Evolutionary conservation across 176 grass and related monocot species (phyloP).

Genomic region (Musa itinerans): DNA sequence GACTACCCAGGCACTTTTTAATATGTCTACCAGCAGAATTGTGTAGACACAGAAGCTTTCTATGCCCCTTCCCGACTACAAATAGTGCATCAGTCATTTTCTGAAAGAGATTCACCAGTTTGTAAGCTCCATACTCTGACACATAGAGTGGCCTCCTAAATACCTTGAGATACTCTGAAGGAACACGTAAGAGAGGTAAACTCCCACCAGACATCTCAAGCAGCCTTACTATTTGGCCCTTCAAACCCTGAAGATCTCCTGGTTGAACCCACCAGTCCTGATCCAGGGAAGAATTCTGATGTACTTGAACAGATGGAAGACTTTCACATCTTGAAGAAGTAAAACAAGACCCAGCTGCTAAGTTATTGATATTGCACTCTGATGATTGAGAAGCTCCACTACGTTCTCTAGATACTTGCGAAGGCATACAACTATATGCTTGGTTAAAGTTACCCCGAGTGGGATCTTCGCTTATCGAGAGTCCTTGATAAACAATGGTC

Average conservation of each 20-base stretch:
- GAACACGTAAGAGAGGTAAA: slow-evolving; percentile 57
- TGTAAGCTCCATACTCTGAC: slow-evolving; percentile 55
- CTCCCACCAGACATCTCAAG: slow-evolving; percentile 66
- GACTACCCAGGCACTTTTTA: slow-evolving; percentile 48
- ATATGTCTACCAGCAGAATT: slow-evolving; percentile 42
- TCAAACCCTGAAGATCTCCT: slow-evolving; percentile 67
- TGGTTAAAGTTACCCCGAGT: slow-evolving; percentile 28
- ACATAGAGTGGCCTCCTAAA: slow-evolving; percentile 65
- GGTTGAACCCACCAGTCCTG: slow-evolving; percentile 64
- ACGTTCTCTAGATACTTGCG: slow-evolving; percentile 28
- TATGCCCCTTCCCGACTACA: slow-evolving; percentile 70
- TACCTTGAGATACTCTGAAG: slow-evolving; percentile 61
- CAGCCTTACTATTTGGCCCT: slow-evolving; percentile 50
- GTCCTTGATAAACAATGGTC: slow-evolving; percentile 56
- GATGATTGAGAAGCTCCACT: slow-evolving; percentile 34
- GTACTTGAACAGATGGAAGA: slow-evolving; percentile 31
- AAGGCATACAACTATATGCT: slow-evolving; percentile 32
- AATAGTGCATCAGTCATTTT: slow-evolving; percentile 69
- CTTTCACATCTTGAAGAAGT: slow-evolving; percentile 37
- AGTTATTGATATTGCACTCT: slow-evolving; percentile 24
- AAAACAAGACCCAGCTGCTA: slow-evolving; percentile 5
- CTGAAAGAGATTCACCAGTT: slow-evolving; percentile 46
- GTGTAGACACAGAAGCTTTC: slow-evolving; percentile 64
- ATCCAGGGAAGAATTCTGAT: slow-evolving; percentile 35
- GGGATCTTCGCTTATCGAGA: slow-evolving; percentile 30